These are phyloP conservation scores for Crinitomyces ghanaensis DNA, from an alignment of 805 yeast species.

Conservation along the genomic window DNA sequence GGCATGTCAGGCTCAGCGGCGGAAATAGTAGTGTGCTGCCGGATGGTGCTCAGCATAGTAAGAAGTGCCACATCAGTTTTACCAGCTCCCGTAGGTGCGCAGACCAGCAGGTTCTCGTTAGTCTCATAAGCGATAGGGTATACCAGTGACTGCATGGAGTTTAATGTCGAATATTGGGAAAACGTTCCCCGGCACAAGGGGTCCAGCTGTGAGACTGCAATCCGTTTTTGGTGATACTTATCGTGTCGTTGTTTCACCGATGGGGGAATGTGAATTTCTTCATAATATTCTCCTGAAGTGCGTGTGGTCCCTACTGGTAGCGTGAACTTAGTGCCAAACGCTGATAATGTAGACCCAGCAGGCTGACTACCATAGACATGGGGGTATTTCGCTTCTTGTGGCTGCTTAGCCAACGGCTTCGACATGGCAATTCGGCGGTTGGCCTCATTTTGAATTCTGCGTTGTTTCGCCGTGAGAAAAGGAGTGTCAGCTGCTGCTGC, in stretches of 20 bases:
- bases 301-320: conserved; percentile 71
- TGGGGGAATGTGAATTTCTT: conserved; percentile 78
- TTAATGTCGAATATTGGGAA: conserved; percentile 61
- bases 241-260: conserved; percentile 19
- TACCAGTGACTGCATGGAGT: conserved; percentile 82
- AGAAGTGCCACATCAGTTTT: conserved; percentile 87
- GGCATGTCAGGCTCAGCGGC: conserved; percentile 27
- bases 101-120: conserved; percentile 87
- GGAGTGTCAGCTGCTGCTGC: no score
- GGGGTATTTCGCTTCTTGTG: no score
- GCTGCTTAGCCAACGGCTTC: conserved; percentile 30
- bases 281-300: conserved; percentile 38
- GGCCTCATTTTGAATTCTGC: no score
- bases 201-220: conserved; percentile 57
- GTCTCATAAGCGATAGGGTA: conserved; percentile 88
- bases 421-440: conserved; percentile 17
- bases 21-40: conserved; percentile 45
- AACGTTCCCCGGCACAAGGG: conserved; percentile 75
- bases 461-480: no score
- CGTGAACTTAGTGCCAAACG: conserved; percentile 68
- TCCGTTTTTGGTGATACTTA: conserved; percentile 18
- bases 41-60: conserved; percentile 66
- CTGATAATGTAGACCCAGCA: conserved; percentile 56
- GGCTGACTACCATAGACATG: conserved; percentile 73
- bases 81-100: conserved; percentile 99